Percentiles rank a stretch among this genome's conserved stretches.
Conservation (phyloP, 495 filamentous ascomycete genomes). For the Daldinia loculata region DNA sequence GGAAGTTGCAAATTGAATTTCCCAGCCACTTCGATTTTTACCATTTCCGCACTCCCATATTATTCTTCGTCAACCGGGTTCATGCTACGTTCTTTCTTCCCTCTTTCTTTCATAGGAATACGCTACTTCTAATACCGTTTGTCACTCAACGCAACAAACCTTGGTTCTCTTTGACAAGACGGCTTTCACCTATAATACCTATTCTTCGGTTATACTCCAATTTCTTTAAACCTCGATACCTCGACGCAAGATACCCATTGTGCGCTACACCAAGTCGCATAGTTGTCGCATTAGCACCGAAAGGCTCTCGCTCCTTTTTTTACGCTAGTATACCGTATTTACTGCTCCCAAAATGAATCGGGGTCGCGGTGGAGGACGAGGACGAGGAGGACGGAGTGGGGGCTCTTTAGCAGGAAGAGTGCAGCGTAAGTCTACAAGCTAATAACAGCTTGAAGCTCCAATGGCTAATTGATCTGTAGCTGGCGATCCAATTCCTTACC, state of each 20-base stretch:
- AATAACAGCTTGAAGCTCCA: background rate
- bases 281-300: conserved; percentile 1
- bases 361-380: conserved; percentile 17
- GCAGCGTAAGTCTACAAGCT: conserved; percentile 32
- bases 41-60: conserved; percentile 25
- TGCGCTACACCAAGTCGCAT: conserved; percentile 1
- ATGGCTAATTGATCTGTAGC: conserved; percentile 55
- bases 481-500: conserved; percentile 73
- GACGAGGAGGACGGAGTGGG: conserved; percentile 15
- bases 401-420: conserved; percentile 15
- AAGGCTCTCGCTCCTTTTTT: background rate
- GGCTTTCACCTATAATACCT: conserved; percentile 22
- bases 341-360: background rate
- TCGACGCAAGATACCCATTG: background rate
- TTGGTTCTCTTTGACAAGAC: conserved; percentile 21
- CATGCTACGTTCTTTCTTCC: conserved; percentile 24
- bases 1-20: conserved; percentile 23
- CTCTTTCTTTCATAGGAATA: conserved; percentile 25
- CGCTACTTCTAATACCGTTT: conserved; percentile 23
- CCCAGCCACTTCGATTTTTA: conserved; percentile 46
- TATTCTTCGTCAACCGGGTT: conserved; percentile 29
- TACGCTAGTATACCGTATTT: background rate
- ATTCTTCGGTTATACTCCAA: conserved; percentile 6
- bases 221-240: background rate
- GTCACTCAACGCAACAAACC: conserved; percentile 18